Evolutionary conservation across 768 basidiomycete genomes (phyloP), one percentile per base, ranked within the genome.

Genomic region (Guyanaporus albipodus): DNA sequence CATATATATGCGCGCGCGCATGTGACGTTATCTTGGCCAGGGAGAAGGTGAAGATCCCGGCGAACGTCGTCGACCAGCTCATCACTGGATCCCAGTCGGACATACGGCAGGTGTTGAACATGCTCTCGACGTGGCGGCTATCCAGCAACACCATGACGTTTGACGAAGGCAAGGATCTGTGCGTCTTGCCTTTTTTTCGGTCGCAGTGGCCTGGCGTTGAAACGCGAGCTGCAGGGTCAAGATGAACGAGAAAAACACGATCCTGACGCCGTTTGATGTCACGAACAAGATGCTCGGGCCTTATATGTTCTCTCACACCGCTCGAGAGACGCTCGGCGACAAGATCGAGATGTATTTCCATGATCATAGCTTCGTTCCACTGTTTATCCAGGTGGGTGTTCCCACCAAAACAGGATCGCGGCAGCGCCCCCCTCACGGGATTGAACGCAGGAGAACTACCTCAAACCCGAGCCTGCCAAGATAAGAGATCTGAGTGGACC

Each of bases 301-400:
- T 17, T 91, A 96, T 58, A 70, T 91, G 52, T 98, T 96, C 67
- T 88, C 90, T 2, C 60, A 74, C 28, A 95, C 88, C 0, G 78
- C 85, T 22, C 79, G 87, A 41, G 83, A 91, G 63, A 83, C 89
- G 0, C 72, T 98, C 3, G 81, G 78, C 24, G 91, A 97, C 53
- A 97, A 97, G 71, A 89, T 95, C 73, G 95, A 97, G 43, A 65
- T 90, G 50, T 99, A 98, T 67, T 99, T 97, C 70, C 92, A 96
- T 48, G 96, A 99, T 59, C 89, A 91, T 61, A 82, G 87, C 1
- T 92, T 97, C 56, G 79, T 98, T 38, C 96, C 96, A 0, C 68
- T 99, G 26, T 98, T 99, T 66, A 87, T 98, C 37, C 92, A 96
- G 76, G 92, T 91, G 35, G 66, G 52, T 53, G n/a, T 36, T 42